phyloP scores from a whole-genome alignment of 2,329 filamentous ascomycete species.

The Pleomassaria siparia region DNA sequence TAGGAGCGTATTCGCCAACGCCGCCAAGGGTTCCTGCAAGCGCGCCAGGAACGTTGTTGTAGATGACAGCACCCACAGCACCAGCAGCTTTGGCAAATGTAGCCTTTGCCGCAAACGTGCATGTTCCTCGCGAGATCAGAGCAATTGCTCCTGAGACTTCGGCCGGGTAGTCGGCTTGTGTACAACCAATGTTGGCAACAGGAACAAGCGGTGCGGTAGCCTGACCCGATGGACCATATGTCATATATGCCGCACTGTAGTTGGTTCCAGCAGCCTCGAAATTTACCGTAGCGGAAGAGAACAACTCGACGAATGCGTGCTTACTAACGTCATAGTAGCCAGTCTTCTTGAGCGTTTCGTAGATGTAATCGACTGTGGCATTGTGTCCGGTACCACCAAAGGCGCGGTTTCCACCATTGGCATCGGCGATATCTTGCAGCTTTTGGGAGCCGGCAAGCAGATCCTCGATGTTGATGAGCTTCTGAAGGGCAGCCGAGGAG shows the following conservation, averaged over 20 bases:
- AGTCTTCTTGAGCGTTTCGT: conserved; percentile 29
- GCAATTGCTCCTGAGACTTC: conserved; percentile 64
- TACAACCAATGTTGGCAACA: conserved; percentile 65
- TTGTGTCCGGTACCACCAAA: conserved; percentile 40
- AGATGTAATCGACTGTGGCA: conserved; percentile 35
- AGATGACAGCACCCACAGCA: conserved; percentile 69
- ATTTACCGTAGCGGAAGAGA: conserved; percentile 31
- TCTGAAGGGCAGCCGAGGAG: conserved; percentile 23
- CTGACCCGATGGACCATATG: conserved; percentile 66
- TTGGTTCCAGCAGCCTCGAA: conserved; percentile 26
- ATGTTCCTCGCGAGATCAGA: conserved; percentile 67
- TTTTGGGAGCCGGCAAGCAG: conserved; percentile 36
- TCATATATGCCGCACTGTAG: conserved; percentile 32
- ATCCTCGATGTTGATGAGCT: conserved; percentile 33
- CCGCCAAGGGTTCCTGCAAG: conserved; percentile 68
- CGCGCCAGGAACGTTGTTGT: conserved; percentile 65
- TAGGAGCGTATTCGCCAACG: conserved; percentile 59
- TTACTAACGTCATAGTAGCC: conserved; percentile 39
- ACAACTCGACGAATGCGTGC: conserved; percentile 39
- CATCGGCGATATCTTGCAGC: conserved; percentile 35
- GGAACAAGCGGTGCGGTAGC: conserved; percentile 62
- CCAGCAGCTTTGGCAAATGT: conserved; percentile 66
- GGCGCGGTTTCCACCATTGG: conserved; percentile 38
- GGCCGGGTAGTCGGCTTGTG: conserved; percentile 60
- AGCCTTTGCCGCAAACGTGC: conserved; percentile 70